Conservation (phyloP, 2,329 filamentous ascomycete species). For the Phoma sp. region DNA sequence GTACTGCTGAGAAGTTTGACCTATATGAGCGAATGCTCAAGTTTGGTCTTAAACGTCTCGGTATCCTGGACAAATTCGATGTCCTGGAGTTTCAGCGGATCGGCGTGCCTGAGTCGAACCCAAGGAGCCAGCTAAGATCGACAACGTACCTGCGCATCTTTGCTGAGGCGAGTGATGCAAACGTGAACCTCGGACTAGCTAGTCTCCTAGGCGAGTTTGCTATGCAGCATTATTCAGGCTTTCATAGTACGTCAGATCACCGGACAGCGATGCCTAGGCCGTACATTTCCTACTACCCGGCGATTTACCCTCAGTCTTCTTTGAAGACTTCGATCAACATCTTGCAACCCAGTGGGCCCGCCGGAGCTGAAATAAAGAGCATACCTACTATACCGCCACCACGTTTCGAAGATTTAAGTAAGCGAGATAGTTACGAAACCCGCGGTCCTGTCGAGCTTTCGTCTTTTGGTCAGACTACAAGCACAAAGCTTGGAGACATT, state of each 20-base stretch:
- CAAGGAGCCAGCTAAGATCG: constrained; percentile 36
- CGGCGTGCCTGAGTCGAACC: constrained; percentile 36
- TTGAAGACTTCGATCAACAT: constrained; percentile 41
- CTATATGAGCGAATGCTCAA: constrained; percentile 57
- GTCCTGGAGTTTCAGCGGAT: constrained; percentile 61
- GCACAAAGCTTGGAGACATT: constrained; percentile 49
- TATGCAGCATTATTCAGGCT: constrained; percentile 43
- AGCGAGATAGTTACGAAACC: constrained; percentile 38
- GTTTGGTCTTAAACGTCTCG: constrained; percentile 49
- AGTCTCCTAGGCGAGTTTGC: constrained; percentile 32
- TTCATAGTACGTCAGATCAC: constrained; percentile 39
- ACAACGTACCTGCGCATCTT: constrained; percentile 45
- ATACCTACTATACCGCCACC: constrained; percentile 27
- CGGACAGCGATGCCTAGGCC: constrained; percentile 39
- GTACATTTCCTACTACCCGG: constrained; percentile 44
- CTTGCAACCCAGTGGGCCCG: constrained; percentile 34
- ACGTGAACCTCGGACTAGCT: constrained; percentile 31
- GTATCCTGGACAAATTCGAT: constrained; percentile 52
- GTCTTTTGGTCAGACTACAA: constrained; percentile 30
- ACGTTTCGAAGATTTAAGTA: constrained; percentile 21
- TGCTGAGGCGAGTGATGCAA: constrained; percentile 32
- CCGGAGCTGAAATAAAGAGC: neutral
- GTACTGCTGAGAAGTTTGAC: constrained; percentile 57
- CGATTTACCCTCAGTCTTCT: constrained; percentile 32
- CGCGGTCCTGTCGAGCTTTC: constrained; percentile 41